phyloP scores from a whole-genome alignment of 2,329 filamentous ascomycete genomes.

The Colletotrichum phormii region DNA sequence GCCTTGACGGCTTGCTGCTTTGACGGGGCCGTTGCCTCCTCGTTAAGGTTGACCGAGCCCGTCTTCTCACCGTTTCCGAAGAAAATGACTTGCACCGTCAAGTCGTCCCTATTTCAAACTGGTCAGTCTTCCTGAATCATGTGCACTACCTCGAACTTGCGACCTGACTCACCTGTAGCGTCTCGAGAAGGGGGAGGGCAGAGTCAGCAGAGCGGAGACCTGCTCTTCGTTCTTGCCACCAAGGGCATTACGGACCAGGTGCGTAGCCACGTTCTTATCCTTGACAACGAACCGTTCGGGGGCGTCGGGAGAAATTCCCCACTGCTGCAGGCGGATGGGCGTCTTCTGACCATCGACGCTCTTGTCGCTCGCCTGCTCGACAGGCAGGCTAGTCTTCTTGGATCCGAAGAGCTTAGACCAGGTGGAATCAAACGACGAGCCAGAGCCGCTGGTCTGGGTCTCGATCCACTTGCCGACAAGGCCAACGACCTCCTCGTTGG shows the following conservation, averaged over 20 bases:
- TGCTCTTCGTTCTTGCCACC: constrained; percentile 95
- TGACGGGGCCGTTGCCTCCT: constrained; percentile 79
- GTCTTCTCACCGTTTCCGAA: constrained; percentile 85
- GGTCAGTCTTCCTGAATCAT: constrained; percentile 13
- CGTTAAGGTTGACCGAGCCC: constrained; percentile 84
- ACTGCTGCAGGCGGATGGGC: constrained; percentile 90
- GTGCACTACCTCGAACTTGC: not conserved
- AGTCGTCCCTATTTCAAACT: constrained; percentile 76
- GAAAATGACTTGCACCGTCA: constrained; percentile 98
- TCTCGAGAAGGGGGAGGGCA: constrained; percentile 91
- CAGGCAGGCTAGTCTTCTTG: constrained; percentile 71
- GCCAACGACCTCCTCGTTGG: constrained; percentile 96
- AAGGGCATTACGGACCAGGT: constrained; percentile 93
- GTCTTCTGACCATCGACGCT: constrained; percentile 79
- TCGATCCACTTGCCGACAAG: constrained; percentile 98
- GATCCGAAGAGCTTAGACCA: constrained; percentile 76
- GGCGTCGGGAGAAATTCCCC: constrained; percentile 81
- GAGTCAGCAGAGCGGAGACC: constrained; percentile 89
- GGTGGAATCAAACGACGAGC: constrained; percentile 74
- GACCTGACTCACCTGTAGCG: constrained; percentile 77
- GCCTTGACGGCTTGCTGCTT: constrained; percentile 49
- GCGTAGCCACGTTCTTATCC: constrained; percentile 96
- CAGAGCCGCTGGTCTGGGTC: constrained; percentile 67
- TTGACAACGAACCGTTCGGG: constrained; percentile 90
- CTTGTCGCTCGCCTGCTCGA: constrained; percentile 71